Evolutionary conservation across 805 yeast species (phyloP).

Genomic region (Starmerella floris): DNA sequence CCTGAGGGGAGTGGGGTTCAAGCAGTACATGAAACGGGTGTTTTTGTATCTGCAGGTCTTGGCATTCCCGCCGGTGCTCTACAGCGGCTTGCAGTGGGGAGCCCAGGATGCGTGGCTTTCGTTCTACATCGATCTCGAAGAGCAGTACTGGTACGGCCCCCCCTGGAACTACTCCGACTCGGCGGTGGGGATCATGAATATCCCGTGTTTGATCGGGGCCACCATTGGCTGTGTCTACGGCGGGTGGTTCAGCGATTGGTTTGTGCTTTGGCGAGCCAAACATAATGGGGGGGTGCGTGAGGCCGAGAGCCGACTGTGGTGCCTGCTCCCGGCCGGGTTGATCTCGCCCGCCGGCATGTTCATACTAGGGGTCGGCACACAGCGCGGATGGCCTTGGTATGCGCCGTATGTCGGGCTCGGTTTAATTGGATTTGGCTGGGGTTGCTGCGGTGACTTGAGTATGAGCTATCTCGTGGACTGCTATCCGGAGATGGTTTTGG

Average conservation of each 20-base stretch:
- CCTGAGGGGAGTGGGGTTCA: conserved; percentile 49
- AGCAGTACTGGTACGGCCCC: conserved; percentile 46
- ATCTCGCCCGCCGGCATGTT: conserved; percentile 44
- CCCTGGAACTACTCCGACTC: conserved; percentile 56
- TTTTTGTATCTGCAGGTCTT: conserved; percentile 31
- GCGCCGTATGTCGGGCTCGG: conserved; percentile 44
- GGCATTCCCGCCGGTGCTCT: conserved; percentile 40
- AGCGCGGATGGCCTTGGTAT: conserved; percentile 42
- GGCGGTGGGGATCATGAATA: conserved; percentile 63
- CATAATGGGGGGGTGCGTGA: conserved; percentile 39
- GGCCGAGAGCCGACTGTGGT: conserved; percentile 49
- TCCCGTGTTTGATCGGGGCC: conserved; percentile 49
- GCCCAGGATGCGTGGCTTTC: conserved; percentile 64
- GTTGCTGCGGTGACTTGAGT: conserved; percentile 37
- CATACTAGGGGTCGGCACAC: conserved; percentile 54
- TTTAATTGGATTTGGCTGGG: conserved; percentile 39
- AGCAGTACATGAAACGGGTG: conserved; percentile 47
- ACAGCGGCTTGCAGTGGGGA: conserved; percentile 66
- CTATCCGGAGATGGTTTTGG: conserved; percentile 41
- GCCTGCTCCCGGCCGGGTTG: conserved; percentile 34
- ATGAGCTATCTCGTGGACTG: conserved; percentile 44
- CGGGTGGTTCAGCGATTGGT: conserved; percentile 41
- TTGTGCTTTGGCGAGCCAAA: conserved; percentile 37
- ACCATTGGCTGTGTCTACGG: conserved; percentile 37
- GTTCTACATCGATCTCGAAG: conserved; percentile 62